Evolutionary conservation across 1,284 basidiomycete species (phyloP), one percentile per base, ranked within the genome.

Genomic region (Ceratorhiza oryzae-sativae): DNA sequence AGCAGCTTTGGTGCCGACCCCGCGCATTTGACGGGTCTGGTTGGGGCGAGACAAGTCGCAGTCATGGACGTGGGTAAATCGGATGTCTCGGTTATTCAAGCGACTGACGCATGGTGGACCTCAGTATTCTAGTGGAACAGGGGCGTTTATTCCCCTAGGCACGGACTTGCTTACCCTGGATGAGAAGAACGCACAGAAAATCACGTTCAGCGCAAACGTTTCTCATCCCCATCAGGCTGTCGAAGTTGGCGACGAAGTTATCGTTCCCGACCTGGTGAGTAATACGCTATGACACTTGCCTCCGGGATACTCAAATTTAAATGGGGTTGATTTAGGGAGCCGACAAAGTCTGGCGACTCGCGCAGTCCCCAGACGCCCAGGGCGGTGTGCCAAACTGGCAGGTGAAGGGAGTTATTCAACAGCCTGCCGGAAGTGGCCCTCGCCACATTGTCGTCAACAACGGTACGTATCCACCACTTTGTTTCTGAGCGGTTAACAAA

Each of bases 391-490:
- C 74, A 5, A 65, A 72, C 0, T 90, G 82, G 87, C 77, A 77
- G 12, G 85, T 90, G 53, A 84, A 86, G 61, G 90, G 90, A 8
- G 82, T 82, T 27, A 88, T 92, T 68, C 82, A 83, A 62, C 88
- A 90, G 72, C 88, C 88, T 0, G 76, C 78, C 12, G 87, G 87
- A 12, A 90, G 87, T 72, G 90, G 90, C 1, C 90, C 90, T 0
- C 81, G 89, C 34, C 89, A 90, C 78, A 84, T 84, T 8, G 82
- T 86, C 53, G 80, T 80, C 74, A 81, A 87, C 87, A 77, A 45
- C 82, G 76, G 34, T 27, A 41, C 48, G 23, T 32, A 59, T 34
- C 45, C 55, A 53, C 34, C 39, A n/a, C 27, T 49, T 71, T 51
- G 36, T 13, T 72, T 1, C 20, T 42, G 23, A 18, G 55, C 36